Evolutionary conservation across 2,329 filamentous ascomycete species (phyloP).

Genomic region (Hirsutella thompsonii): DNA sequence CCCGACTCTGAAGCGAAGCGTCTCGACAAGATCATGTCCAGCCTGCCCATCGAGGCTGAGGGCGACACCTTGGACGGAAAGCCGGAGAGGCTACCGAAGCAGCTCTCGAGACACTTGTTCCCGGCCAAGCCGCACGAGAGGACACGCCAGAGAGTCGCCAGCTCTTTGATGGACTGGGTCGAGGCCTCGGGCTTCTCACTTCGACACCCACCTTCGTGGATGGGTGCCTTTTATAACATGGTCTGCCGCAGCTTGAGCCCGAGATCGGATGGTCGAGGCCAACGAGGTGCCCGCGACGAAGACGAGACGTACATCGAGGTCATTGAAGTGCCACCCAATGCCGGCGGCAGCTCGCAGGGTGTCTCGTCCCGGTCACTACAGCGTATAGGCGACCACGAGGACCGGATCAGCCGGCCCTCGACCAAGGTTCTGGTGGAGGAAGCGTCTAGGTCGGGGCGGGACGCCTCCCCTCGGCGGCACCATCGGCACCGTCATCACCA

Average conservation of each 20-base stretch:
- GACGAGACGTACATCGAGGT: constrained; percentile 1
- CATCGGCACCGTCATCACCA: not conserved
- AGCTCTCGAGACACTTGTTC: constrained; percentile 61
- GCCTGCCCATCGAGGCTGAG: constrained; percentile 52
- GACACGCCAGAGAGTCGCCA: constrained; percentile 46
- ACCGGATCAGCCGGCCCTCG: not conserved
- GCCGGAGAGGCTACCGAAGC: constrained; percentile 65
- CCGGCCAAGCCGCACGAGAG: constrained; percentile 45
- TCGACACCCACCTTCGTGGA: constrained; percentile 1
- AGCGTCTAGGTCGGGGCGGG: not conserved
- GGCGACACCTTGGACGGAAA: constrained; percentile 46
- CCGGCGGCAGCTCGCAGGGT: not conserved
- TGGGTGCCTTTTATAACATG: constrained; percentile 1
- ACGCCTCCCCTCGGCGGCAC: not conserved
- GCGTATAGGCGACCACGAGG: not conserved
- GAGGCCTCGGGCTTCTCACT: constrained; percentile 6
- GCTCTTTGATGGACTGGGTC: constrained; percentile 37
- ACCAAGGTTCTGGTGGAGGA: not conserved
- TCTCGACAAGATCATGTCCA: constrained; percentile 52
- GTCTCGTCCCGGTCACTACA: not conserved
- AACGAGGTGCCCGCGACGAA: not conserved
- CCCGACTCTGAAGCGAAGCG: constrained; percentile 64
- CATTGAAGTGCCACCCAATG: not conserved
- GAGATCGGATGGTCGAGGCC: not conserved
- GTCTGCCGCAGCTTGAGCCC: constrained; percentile 2